phyloP scores from a whole-genome alignment of 1,284 basidiomycete genomes.

The Cerioporus squamosus region DNA sequence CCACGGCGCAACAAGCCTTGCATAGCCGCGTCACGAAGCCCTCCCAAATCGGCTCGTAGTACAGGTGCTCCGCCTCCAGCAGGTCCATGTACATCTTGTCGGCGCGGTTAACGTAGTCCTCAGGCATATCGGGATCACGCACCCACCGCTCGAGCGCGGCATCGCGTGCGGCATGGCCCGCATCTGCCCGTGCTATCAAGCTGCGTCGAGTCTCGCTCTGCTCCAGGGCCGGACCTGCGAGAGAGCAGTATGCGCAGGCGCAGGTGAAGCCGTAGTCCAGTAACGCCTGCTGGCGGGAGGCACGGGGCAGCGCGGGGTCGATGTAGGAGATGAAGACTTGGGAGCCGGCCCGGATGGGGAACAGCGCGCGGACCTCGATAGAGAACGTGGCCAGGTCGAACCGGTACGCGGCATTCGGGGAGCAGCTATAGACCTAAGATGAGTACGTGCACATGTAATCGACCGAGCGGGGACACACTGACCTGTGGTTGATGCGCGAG shows the following conservation, averaged over 20 bases:
- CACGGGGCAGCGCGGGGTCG: slow-evolving; percentile 15
- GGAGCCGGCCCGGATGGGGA: slow-evolving; percentile 16
- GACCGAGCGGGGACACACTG: background rate
- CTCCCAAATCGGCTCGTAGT: slow-evolving; percentile 20
- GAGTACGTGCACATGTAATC: background rate
- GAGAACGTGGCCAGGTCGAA: slow-evolving; percentile 21
- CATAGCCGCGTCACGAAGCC: slow-evolving; percentile 12
- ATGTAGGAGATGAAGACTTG: slow-evolving; percentile 24
- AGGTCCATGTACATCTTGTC: slow-evolving; percentile 16
- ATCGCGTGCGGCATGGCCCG: slow-evolving; percentile 4
- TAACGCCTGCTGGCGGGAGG: slow-evolving; percentile 12
- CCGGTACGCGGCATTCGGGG: slow-evolving; percentile 20
- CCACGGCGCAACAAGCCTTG: slow-evolving; percentile 25
- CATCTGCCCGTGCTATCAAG: slow-evolving; percentile 17
- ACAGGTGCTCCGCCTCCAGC: slow-evolving; percentile 17
- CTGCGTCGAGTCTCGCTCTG: slow-evolving; percentile 21
- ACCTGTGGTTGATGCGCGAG: slow-evolving; percentile 31
- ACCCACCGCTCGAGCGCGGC: slow-evolving; percentile 18
- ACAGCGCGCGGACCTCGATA: slow-evolving; percentile 20
- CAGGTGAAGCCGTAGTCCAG: slow-evolving; percentile 23
- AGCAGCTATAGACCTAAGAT: slow-evolving; percentile 16
- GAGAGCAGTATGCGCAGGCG: slow-evolving; percentile 20
- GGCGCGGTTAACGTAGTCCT: slow-evolving; percentile 6
- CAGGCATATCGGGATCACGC: background rate
- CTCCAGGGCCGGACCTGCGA: slow-evolving; percentile 4